Percentiles rank a stretch among this genome's conserved stretches.
These are phyloP conservation scores for Adansonia digitata DNA, from an alignment of 345 rosid genomes.

Conservation along the genomic window DNA sequence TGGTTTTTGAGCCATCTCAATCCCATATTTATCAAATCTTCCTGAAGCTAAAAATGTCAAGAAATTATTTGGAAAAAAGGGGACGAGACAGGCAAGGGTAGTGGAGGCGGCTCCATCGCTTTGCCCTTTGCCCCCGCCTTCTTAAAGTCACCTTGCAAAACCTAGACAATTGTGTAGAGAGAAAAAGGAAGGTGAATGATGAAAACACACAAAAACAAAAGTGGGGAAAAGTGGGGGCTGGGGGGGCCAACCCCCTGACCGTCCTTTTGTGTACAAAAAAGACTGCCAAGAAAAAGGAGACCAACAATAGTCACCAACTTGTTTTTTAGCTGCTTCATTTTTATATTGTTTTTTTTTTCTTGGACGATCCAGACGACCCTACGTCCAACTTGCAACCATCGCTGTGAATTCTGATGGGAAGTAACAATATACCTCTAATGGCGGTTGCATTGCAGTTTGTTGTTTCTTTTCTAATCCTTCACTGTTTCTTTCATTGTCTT, in stretches of 20 bases:
- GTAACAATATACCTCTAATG: not conserved
- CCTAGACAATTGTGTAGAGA: not conserved
- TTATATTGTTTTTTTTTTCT: not conserved
- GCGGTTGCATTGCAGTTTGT: not conserved
- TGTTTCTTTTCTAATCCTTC: not conserved
- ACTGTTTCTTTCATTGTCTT: not conserved
- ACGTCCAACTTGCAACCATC: not conserved
- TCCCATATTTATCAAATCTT: not conserved
- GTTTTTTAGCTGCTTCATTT: not conserved
- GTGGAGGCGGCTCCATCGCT: not conserved
- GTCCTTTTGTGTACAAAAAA: not conserved
- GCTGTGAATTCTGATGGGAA: not conserved
- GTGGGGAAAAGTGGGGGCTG: no score
- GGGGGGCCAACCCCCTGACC: not conserved
- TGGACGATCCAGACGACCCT: not conserved
- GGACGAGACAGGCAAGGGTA: not conserved
- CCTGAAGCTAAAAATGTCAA: not conserved
- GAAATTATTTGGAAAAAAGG: not conserved
- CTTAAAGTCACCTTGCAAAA: not conserved
- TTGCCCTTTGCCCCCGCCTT: conserved; percentile 2
- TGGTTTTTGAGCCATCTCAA: not conserved
- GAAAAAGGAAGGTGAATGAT: not conserved
- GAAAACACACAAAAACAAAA: not conserved
- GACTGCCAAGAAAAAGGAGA: not conserved
- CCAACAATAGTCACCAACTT: not conserved